Conservation (phyloP, 2,329 filamentous ascomycete species). For the Neopestalotiopsis sp. region DNA sequence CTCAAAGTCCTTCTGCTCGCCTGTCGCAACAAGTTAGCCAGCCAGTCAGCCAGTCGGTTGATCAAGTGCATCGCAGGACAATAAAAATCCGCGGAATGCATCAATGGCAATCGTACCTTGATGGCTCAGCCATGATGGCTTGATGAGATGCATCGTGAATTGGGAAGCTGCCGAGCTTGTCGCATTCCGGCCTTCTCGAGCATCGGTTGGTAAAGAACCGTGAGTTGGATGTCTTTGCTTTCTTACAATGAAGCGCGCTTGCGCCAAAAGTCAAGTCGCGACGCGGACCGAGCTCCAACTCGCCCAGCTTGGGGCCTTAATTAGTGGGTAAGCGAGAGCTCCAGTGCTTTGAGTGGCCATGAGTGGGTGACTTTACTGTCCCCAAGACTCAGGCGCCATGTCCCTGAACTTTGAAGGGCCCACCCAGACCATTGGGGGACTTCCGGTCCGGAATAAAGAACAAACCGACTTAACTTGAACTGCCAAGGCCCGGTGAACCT, state of each 20-base stretch:
- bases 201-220: background rate
- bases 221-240: background rate
- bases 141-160: conserved; percentile 79
- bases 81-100: conserved; percentile 17
- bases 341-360: background rate
- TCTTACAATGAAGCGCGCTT: conserved; percentile 5
- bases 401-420: background rate
- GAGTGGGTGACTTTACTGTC: background rate
- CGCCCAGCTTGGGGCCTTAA: background rate
- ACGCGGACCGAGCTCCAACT: conserved; percentile 9
- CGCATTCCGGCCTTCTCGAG: conserved; percentile 34
- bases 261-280: conserved; percentile 14
- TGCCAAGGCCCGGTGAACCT: background rate
- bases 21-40: conserved; percentile 44
- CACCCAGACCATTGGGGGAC: background rate
- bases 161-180: conserved; percentile 28
- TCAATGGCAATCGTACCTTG: conserved; percentile 62
- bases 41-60: conserved; percentile 21
- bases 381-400: background rate
- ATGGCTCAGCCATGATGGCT: conserved; percentile 95
- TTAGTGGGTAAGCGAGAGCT: conserved; percentile 1
- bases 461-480: background rate
- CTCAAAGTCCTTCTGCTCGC: conserved; percentile 97
- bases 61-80: conserved; percentile 18
- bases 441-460: background rate